Evolutionary conservation across 257 asterid genomes (phyloP), one percentile per base, ranked within the genome.

Genomic region (Linderniella brevidens): DNA sequence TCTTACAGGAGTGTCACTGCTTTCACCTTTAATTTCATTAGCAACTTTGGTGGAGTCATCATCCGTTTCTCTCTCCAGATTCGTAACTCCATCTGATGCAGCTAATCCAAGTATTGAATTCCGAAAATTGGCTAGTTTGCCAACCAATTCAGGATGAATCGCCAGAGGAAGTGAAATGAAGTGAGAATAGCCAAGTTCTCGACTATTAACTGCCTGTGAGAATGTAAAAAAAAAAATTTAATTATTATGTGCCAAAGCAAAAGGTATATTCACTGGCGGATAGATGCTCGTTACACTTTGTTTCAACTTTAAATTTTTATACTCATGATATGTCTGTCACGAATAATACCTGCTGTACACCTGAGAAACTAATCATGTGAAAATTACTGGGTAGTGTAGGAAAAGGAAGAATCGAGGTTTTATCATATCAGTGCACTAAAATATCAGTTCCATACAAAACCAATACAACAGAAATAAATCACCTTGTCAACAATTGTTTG

Each of bases 141-240:
- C 77, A 36, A 85, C 85, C 67, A 88, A 72, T 61, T 69, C 82
- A 53, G 87, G 79, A 60, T 88, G 75, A 57, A 71, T 58, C 52
- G 98, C 94, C 82, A 88, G 64, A 49, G 98, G 98, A 71, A 88
- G 96, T 18, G 98, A 88, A 51, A 88, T 75, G 50, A 88, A 88
- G 87, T 88, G 96, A 58, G 98, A 80, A 67, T 80, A 88, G 61
- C 80, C 96, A 15, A 85, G 63, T 44, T 54, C 62, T 59, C 75
- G 78, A 71, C 96, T 77, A 59, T 77, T 75, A 32, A 76, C 79
- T 40, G 69, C 78, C 98, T 88, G 92, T 64, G n/a, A n/a, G n/a
- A n/a, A n/a, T 48, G 62, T 59, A 62, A 53, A 41, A 51, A 52
- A 41, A 66, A 15, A 52, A 40, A 16, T 60, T 49, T 29, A 47